These are phyloP conservation scores for Citropsis articulata DNA, from an alignment of 345 rosid genomes.

Conservation along the genomic window DNA sequence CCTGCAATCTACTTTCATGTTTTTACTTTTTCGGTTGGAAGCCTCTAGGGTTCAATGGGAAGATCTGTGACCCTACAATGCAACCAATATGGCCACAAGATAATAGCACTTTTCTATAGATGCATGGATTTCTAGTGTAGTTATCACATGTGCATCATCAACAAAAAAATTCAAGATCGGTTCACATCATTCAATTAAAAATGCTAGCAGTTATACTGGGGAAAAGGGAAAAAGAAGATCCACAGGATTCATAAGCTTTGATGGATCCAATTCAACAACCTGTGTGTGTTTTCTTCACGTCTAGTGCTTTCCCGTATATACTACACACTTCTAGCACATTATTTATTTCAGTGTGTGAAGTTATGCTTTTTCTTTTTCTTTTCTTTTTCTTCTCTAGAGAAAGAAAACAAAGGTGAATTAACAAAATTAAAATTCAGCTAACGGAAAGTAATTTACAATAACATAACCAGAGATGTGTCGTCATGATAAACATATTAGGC, in stretches of 20 bases:
- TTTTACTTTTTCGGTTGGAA: not conserved
- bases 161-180: not conserved
- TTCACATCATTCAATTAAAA: not conserved
- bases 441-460: too few species aligned
- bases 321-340: not conserved
- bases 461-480: too few species aligned
- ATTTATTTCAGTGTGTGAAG: too few species aligned
- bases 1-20: not conserved
- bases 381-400: too few species aligned
- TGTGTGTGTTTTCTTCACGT: not conserved
- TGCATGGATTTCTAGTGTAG: not conserved
- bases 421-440: too few species aligned
- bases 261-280: not conserved
- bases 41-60: not conserved
- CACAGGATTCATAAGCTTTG: not conserved
- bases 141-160: not conserved
- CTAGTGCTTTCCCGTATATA: not conserved
- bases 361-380: too few species aligned
- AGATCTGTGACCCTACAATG: not conserved
- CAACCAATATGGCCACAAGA: not conserved
- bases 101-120: not conserved
- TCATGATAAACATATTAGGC: too few species aligned
- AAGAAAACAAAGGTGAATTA: too few species aligned
- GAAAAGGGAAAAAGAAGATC: too few species aligned
- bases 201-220: not conserved